Base-by-base conservation (phyloP, 2,329 filamentous ascomycete genomes). In the Pseudogymnoascus sp. region DNA sequence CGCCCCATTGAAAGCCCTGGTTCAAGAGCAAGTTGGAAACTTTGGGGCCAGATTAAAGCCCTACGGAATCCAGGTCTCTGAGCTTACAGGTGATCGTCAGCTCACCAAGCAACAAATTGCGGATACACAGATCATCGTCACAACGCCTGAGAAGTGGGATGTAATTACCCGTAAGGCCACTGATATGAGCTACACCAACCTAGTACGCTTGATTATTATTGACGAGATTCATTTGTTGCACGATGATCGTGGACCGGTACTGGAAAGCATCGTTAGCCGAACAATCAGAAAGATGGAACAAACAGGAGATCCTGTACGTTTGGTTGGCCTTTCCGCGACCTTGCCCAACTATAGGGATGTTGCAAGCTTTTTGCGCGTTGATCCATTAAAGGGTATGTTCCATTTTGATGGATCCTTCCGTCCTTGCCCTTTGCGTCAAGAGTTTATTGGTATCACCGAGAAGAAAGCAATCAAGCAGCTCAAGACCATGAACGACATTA, bases 401-500 rank as follows among this genome's bases (percentile, higher is more conserved):
- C 92, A 99, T 73, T 99, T 99, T 68, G 94, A 99, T 73, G 90
- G 90, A 43, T 91, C 91, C 3, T 99, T 87, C 78, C 83, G 94
- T 68, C 95, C 94, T 64, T 99, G 94, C 72, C 94, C 94, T 1
- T 76, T 99, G 68, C 91, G 90, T 69, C 94, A 99, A 72, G 95
- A 99, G 73, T 99, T 97, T 71, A 90, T 99, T 67, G 94, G 94
- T 60, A 89, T 99, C 43, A 97, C 93, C 0, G 94, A 99, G 68
- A 95, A 94, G 77, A 97, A 97, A 74, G 90, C 94, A 5, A 99
- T 99, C 76, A 99, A 97, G 76, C 94, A 99, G 74, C 79, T 99
- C 60, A 97, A 97, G 80, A 95, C 90, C 0, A 99, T 99, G 94
- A 99, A 99, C 71, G 94, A 99, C 68, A 92, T 99, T 60, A 97